Base-by-base conservation (phyloP, 2,329 filamentous ascomycete genomes). In the Monilinia polystroma region DNA sequence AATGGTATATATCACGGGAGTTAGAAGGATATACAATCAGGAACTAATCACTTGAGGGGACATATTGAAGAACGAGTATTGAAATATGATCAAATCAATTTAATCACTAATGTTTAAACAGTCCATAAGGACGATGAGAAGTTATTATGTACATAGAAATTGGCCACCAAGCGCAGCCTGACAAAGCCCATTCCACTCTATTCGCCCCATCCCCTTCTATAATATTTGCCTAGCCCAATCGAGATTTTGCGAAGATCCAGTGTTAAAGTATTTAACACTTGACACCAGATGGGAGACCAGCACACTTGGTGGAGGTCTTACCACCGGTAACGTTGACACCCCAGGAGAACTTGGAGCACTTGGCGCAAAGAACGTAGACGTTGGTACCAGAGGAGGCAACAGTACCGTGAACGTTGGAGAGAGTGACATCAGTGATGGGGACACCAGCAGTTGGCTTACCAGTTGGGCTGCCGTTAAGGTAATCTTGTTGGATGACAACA, bases 401-500 rank as follows among this genome's bases (percentile, higher is more conserved):
- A 8, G 71, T 72, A 38, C 82, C 83, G 3, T 72, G 78, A 67
- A 85, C 77, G 66, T 78, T 75, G 56, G 76, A 74, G 67, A 85
- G 73, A 3, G 78, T 81, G 4, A 85, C 69, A 23, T 78, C 80
- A 11, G 82, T 84, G 74, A 85, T 84, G n/a, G 82, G 82, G n/a
- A 85, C 81, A 47, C 83, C 69, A 11, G 68, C 47, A 2, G 73
- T 73, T 32, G 73, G 70, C 0, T 54, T 73, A 3, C 72, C 73
- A 3, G 72, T 73, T 53, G 73, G 73, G 35, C 67, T 70, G 3
- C 73, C 72, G 58, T 74, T 74, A 64, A 69, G 41, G 59, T 84
- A 84, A 74, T 86, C 83, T 77, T 88, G 85, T 75, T 87, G 78
- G 67, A 88, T 81, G 62, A 86, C 72, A 58, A 87, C 82, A 55